Percentiles rank a stretch among this genome's conserved stretches.
Conservation (phyloP, 2,329 filamentous ascomycete species). For the Albophoma yamanashiensis region DNA sequence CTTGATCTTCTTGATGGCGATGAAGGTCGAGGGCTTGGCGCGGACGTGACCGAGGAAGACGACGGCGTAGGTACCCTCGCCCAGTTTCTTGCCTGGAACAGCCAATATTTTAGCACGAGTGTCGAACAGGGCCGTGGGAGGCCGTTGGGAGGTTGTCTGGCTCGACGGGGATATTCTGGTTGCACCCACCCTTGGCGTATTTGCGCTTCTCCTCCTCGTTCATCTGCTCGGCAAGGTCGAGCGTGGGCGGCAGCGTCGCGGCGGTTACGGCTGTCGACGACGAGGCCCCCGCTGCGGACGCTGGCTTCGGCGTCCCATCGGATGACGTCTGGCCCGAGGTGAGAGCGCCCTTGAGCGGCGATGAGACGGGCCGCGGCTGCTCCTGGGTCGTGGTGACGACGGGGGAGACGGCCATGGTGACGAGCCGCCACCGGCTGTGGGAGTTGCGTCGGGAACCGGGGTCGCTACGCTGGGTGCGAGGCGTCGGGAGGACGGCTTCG, state of each 20-base stretch:
- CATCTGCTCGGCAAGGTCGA: constrained; percentile 66
- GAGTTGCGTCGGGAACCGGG: neutral
- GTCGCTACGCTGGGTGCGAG: neutral
- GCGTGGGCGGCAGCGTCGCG: constrained; percentile 23
- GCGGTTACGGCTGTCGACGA: constrained; percentile 1
- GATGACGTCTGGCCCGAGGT: constrained; percentile 27
- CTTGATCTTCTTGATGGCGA: constrained; percentile 94
- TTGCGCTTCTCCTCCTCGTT: constrained; percentile 76
- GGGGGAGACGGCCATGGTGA: constrained; percentile 34
- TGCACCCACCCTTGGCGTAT: constrained; percentile 73
- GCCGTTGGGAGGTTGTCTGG: no score
- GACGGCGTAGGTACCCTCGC: constrained; percentile 93
- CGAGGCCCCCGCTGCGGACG: constrained; percentile 13
- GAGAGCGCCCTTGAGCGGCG: constrained; percentile 30
- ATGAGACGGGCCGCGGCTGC: constrained; percentile 24
- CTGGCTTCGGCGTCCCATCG: constrained; percentile 32
- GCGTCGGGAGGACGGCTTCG: neutral
- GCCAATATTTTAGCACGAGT: no score
- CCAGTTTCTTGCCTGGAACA: constrained; percentile 67
- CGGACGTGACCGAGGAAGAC: constrained; percentile 83
- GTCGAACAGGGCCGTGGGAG: no score
- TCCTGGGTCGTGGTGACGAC: constrained; percentile 27
- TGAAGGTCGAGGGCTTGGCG: constrained; percentile 57
- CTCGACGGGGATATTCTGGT: no score
- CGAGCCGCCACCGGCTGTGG: neutral